Percentiles rank a stretch among this genome's conserved stretches.
phyloP scores from a whole-genome alignment of 345 rosid species.

The Salix dunnii region DNA sequence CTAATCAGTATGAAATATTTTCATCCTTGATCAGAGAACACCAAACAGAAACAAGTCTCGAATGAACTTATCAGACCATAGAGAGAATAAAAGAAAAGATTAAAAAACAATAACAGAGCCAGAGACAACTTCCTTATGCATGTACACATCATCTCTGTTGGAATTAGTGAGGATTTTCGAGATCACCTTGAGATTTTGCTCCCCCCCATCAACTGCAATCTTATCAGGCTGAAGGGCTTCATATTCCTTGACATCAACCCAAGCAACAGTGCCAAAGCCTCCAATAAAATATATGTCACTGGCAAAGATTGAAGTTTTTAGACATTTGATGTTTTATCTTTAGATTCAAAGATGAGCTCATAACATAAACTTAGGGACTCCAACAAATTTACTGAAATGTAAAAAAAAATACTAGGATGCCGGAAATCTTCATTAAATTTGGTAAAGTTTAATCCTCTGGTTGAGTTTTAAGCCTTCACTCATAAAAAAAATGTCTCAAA shows the following conservation, averaged over 20 bases:
- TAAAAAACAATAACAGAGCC: background rate
- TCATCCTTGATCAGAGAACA: background rate
- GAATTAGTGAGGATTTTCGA: conserved; percentile 1
- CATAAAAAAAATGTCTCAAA: background rate
- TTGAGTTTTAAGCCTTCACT: background rate
- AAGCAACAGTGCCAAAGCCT: conserved; percentile 97
- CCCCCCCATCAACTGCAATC: conserved; percentile 96
- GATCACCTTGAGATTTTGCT: conserved; percentile 76
- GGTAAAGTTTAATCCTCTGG: background rate
- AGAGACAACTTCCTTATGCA: background rate
- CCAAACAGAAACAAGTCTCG: background rate
- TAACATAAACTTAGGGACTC: background rate
- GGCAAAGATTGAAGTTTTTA: conserved; percentile 4
- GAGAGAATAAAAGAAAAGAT: background rate
- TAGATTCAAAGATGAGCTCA: background rate
- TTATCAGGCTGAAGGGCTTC: conserved; percentile 79
- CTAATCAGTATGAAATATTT: background rate
- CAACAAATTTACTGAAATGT: background rate
- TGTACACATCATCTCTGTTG: background rate
- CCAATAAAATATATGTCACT: conserved; percentile 98
- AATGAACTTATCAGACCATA: background rate
- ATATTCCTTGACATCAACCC: conserved; percentile 89
- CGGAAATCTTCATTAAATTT: background rate
- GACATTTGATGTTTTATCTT: background rate
- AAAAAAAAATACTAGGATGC: background rate